Base-by-base conservation (phyloP, 352 stramenopile genomes). In the Phytophthora constricta region DNA sequence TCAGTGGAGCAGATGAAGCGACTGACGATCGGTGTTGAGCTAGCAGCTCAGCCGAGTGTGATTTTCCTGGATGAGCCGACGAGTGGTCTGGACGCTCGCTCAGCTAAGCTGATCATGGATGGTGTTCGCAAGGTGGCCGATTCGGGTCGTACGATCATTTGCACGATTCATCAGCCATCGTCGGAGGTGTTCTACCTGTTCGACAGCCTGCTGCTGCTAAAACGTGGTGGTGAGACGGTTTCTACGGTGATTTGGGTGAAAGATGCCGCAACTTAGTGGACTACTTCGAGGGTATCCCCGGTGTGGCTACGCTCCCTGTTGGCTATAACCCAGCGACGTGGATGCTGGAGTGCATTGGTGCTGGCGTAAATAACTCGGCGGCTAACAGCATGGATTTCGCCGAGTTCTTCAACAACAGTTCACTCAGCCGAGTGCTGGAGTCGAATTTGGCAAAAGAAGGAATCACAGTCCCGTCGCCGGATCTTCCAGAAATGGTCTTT, bases 131-230 rank as follows among this genome's bases (percentile, higher is more conserved):
- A n/a, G 65, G 73, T 37, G 37, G 89, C 91, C 14, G 64, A 77
- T 45, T 79, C 79, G 13, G 89, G 90, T 4, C 70, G 77, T 17
- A 93, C 82, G 13, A 69, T 97, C 20, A 70, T 96, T 0, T 95
- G 91, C 43, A 96, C 88, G 22, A 97, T 97, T 66, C 90, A 97
- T 65, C 90, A 97, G 72, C 90, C 89, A 13, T 81, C 76, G 13
- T 80, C 78, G 10, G 79, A 93, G 49, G 79, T 96, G 1, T 95
- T 96, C 31, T 78, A 83, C 17, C 79, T 83, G 23, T 93, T 95
- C 70, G 86, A 96, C 68, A 75, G 77, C 47, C 23, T 93, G 10
- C 76, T 94, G 52, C 65, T 96, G 8, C 66, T 96, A 17, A 67
- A 82, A 55, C 52, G 57, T 19, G 75, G 75, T 26, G 74, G 76